Conservation (phyloP, 2,329 filamentous ascomycete species). For the Xylaria sp. region DNA sequence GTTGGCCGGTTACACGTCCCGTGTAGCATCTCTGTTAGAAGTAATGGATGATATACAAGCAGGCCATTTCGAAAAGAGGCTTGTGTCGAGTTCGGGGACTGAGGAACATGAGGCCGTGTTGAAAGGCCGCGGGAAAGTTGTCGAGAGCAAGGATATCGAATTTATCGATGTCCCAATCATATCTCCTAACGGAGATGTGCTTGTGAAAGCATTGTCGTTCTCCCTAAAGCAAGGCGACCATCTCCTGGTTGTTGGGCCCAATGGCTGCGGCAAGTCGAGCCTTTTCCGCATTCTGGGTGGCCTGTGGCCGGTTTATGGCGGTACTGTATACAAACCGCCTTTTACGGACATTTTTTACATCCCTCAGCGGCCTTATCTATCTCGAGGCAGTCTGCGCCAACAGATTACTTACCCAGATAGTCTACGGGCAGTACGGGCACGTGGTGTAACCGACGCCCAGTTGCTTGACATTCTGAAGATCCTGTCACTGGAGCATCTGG, state of each 20-base stretch:
- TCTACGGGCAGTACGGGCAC: slow-evolving; percentile 83
- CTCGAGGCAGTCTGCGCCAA: slow-evolving; percentile 87
- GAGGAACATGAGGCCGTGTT: slow-evolving; percentile 84
- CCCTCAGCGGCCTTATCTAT: slow-evolving; percentile 92
- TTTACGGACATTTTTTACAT: slow-evolving; percentile 98
- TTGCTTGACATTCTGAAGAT: slow-evolving; percentile 76
- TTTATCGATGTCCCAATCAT: slow-evolving; percentile 78
- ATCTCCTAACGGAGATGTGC: slow-evolving; percentile 92
- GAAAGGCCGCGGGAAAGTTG: slow-evolving; percentile 77
- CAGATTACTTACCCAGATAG: slow-evolving; percentile 97
- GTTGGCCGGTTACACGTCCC: slow-evolving; percentile 90
- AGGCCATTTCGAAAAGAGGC: slow-evolving; percentile 93
- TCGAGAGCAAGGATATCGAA: slow-evolving; percentile 67
- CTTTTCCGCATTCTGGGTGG: slow-evolving; percentile 96
- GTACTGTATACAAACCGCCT: slow-evolving; percentile 87
- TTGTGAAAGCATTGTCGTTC: slow-evolving; percentile 86
- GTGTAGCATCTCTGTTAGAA: slow-evolving; percentile 85
- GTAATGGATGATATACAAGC: slow-evolving; percentile 93
- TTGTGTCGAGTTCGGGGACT: slow-evolving; percentile 85
- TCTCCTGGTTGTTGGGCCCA: slow-evolving; percentile 91
- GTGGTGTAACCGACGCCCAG: slow-evolving; percentile 81
- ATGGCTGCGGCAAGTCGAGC: slow-evolving; percentile 95
- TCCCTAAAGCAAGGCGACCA: slow-evolving; percentile 86
- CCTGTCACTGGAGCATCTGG: slow-evolving; percentile 82
- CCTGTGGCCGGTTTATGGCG: slow-evolving; percentile 96